phyloP scores from a whole-genome alignment of 1,139 yeast species.

The Hyphopichia burtonii region DNA sequence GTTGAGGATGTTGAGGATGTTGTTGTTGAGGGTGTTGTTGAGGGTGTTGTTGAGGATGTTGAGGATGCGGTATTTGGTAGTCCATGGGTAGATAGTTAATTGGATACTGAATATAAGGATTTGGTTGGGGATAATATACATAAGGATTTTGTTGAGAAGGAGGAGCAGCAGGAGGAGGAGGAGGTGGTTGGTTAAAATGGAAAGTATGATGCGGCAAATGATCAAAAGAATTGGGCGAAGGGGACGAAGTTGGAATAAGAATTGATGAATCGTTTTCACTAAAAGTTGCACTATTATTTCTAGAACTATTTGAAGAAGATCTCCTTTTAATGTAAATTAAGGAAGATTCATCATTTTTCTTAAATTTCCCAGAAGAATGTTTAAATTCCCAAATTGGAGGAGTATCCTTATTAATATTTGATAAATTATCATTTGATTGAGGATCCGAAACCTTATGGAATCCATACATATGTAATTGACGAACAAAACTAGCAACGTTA shows the following conservation, averaged over 20 bases:
- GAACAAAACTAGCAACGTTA: slow-evolving; percentile 46
- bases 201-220: slow-evolving; percentile 8
- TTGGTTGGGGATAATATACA: not conserved
- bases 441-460: slow-evolving; percentile 55
- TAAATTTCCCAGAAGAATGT: slow-evolving; percentile 77
- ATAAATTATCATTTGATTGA: slow-evolving; percentile 9
- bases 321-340: slow-evolving; percentile 69
- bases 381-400: slow-evolving; percentile 78
- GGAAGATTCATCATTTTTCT: slow-evolving; percentile 69
- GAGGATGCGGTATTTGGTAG: not conserved
- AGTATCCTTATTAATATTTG: slow-evolving; percentile 14
- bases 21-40: slow-evolving; percentile 8
- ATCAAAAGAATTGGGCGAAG: slow-evolving; percentile 10
- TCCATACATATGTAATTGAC: slow-evolving; percentile 51
- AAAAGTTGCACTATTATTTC: slow-evolving; percentile 11
- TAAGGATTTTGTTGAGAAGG: slow-evolving; percentile 4
- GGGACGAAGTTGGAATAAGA: slow-evolving; percentile 10
- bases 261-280: slow-evolving; percentile 10
- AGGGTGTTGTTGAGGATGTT: not conserved
- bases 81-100: not conserved
- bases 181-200: slow-evolving; percentile 9
- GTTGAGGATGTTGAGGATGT: not conserved
- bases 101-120: slow-evolving; percentile 5
- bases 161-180: slow-evolving; percentile 7
- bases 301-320: slow-evolving; percentile 33